Conservation (phyloP, 495 filamentous ascomycete species). For the Wilcoxina mikolae region DNA sequence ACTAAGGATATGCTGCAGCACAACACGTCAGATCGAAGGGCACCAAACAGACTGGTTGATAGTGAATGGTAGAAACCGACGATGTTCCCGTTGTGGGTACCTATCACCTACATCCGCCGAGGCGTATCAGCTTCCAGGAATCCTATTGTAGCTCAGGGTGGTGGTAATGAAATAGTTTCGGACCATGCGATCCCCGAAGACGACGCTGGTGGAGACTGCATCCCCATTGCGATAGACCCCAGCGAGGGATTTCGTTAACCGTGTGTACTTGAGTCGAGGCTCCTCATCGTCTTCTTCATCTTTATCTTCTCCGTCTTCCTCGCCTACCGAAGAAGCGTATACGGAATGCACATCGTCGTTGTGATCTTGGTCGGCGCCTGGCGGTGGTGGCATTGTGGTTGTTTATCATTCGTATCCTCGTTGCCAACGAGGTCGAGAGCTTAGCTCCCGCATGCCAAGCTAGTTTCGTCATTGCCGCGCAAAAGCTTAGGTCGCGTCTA, state of each 20-base stretch:
- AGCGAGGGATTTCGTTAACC: slow-evolving; percentile 62
- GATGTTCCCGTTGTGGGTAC: slow-evolving; percentile 94
- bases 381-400: not conserved
- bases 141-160: not conserved
- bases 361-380: not conserved
- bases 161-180: not conserved
- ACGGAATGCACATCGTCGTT: not conserved
- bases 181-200: slow-evolving; percentile 89
- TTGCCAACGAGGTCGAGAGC: not conserved
- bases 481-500: not conserved
- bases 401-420: not conserved
- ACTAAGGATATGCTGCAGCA: slow-evolving; percentile 61
- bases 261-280: slow-evolving; percentile 80
- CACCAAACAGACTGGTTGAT: not conserved
- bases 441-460: not conserved
- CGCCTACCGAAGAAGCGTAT: slow-evolving; percentile 7
- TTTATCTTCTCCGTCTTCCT: slow-evolving; percentile 49
- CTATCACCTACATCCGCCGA: slow-evolving; percentile 49
- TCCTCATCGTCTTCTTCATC: slow-evolving; percentile 92
- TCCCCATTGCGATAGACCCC: slow-evolving; percentile 86
- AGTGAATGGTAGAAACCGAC: slow-evolving; percentile 40
- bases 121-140: slow-evolving; percentile 12
- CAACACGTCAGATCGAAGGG: not conserved
- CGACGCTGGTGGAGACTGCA: slow-evolving; percentile 75
- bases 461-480: not conserved